Evolutionary conservation across 179 eudicot genomes (phyloP).

Genomic region (Silene coronaria): DNA sequence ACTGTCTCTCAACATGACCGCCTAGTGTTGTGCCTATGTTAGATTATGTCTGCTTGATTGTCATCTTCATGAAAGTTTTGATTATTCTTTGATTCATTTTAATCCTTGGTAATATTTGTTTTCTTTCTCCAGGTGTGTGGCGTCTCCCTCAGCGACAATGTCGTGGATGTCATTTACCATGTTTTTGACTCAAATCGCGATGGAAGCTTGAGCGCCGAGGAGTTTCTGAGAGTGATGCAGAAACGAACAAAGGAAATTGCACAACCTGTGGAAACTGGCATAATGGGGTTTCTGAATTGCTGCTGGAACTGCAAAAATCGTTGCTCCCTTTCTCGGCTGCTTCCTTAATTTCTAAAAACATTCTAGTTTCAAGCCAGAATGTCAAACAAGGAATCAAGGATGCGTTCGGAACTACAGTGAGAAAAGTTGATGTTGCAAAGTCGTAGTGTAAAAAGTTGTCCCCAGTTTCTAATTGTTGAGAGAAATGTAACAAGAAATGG

Average conservation of each 20-base stretch:
- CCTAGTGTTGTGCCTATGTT: too few species aligned
- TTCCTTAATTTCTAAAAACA: slow-evolving; percentile 15
- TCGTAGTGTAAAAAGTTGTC: neutral
- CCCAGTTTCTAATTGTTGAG: neutral
- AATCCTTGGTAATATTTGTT: neutral
- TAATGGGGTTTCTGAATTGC: slow-evolving; percentile 54
- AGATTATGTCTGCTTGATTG: too few species aligned
- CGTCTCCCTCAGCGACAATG: slow-evolving; percentile 51
- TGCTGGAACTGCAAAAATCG: slow-evolving; percentile 55
- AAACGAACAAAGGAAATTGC: slow-evolving; percentile 46
- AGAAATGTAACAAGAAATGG: neutral
- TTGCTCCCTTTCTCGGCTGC: slow-evolving; percentile 28
- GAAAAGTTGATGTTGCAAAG: neutral
- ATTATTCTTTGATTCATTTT: neutral
- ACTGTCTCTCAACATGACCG: too few species aligned
- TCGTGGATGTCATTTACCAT: slow-evolving; percentile 64
- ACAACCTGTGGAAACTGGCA: slow-evolving; percentile 38
- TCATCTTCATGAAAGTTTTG: too few species aligned
- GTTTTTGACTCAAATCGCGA: slow-evolving; percentile 66
- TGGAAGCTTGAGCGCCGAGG: slow-evolving; percentile 64
- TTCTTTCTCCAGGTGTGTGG: slow-evolving; percentile 65
- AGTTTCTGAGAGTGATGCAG: slow-evolving; percentile 61
- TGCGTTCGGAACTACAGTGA: neutral
- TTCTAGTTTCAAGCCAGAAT: neutral
- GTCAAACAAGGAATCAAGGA: neutral